Percentiles rank a stretch among this genome's conserved stretches.
These are phyloP conservation scores for Penicillium sp. DNA, from an alignment of 2,329 filamentous ascomycete genomes.

Conservation along the genomic window DNA sequence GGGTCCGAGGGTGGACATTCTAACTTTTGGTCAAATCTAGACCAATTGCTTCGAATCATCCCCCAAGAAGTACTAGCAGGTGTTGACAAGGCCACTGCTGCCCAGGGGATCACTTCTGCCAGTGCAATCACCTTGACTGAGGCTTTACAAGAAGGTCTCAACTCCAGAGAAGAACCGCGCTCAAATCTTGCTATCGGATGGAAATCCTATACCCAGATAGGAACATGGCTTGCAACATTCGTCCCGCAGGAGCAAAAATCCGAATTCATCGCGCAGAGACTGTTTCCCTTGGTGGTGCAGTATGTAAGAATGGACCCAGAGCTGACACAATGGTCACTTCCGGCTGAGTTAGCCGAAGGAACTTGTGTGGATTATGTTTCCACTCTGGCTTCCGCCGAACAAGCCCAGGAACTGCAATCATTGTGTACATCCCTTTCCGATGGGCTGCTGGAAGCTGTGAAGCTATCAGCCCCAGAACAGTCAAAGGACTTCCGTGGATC, in stretches of 20 bases:
- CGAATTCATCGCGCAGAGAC: slow-evolving; percentile 40
- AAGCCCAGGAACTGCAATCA: slow-evolving; percentile 44
- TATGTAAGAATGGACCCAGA: slow-evolving; percentile 45
- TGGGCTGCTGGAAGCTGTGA: slow-evolving; percentile 57
- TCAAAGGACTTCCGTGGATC: slow-evolving; percentile 67
- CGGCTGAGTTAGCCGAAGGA: slow-evolving; percentile 30
- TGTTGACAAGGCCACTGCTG: slow-evolving; percentile 18
- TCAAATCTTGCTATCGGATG: slow-evolving; percentile 62
- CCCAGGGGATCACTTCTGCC: slow-evolving; percentile 32
- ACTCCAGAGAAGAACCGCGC: slow-evolving; percentile 63
- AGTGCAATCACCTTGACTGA: slow-evolving; percentile 55
- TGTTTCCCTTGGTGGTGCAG: slow-evolving; percentile 47
- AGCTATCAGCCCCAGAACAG: slow-evolving; percentile 68
- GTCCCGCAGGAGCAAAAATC: slow-evolving; percentile 42
- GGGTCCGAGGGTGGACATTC: slow-evolving; percentile 70
- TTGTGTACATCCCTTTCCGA: slow-evolving; percentile 58
- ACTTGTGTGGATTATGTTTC: slow-evolving; percentile 36
- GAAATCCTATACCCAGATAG: slow-evolving; percentile 62
- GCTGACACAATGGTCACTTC: slow-evolving; percentile 45
- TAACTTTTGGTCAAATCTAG: slow-evolving; percentile 64
- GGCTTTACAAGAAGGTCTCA: slow-evolving; percentile 62
- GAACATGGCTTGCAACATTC: slow-evolving; percentile 46
- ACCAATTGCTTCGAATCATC: slow-evolving; percentile 51
- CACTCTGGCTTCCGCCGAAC: slow-evolving; percentile 31
- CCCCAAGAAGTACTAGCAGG: slow-evolving; percentile 43